Base-by-base conservation (phyloP, 2,329 filamentous ascomycete genomes). In the Diaporthe amygdali region DNA sequence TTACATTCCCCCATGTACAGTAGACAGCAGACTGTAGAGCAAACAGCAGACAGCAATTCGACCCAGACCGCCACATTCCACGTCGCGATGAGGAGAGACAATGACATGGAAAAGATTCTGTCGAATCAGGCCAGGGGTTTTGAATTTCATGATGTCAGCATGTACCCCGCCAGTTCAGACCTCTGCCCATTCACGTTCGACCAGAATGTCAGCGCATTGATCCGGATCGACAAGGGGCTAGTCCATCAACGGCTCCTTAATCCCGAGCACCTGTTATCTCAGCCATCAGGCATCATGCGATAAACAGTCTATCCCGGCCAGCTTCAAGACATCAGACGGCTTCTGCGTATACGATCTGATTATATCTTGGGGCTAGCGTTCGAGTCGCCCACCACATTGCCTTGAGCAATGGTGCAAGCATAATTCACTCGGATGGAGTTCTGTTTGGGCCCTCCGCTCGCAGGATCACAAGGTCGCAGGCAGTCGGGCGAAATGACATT, bases 141-240 rank as follows among this genome's bases (percentile, higher is more conserved):
- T 47, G 59, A 34, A 46, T 63, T 37, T 34, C 15, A 64, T 71
- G 69, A 71, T 71, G 69, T 71, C 69, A 71, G 51, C 49, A 2
- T 22, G 9, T 22, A 56, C 69, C 32, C 69, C 69, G 52, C 49
- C 52, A 20, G 20, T 59, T 39, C 44, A 25, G 44, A 34, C 20
- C 34, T 30, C 63, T 56, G 44, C 22, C 69, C 69, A 71, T 34
- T 71, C 69, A 71, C 32, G 44, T 59, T 51, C 44, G 12, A 15
- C 44, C 52, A 55, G 69, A 71, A 68, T 61, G 69, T 71, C 63
- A 71, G 69, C 69, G 51, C 30, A 34, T 39, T 37, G 41, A 64
- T 49, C 59, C 59, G 59, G 41, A 64, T 64, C 59, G 30, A 49
- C 59, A 64, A 27, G 59, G 59, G 59, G 34, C 44, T 30, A 47